These are phyloP conservation scores for Cymbopogon citratus DNA, from an alignment of 176 grass and related monocot genomes.

Conservation along the genomic window DNA sequence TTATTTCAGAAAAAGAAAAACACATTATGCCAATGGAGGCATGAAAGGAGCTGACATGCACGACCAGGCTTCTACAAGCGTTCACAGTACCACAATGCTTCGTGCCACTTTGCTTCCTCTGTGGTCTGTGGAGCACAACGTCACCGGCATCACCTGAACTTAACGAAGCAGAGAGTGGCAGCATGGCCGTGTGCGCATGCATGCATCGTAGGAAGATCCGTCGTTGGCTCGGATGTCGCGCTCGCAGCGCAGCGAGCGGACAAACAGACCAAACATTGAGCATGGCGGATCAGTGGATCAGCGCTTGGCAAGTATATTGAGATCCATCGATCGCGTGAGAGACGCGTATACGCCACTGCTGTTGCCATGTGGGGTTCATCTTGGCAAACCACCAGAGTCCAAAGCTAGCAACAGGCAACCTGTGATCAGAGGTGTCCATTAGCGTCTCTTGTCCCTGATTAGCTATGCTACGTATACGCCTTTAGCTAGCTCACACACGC, in stretches of 20 bases:
- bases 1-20: background rate
- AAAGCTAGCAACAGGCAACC: conserved; percentile 28
- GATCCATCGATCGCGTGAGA: background rate
- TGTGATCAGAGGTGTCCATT: conserved; percentile 45
- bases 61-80: background rate
- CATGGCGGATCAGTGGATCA: background rate
- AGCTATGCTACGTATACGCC: background rate
- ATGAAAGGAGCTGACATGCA: background rate
- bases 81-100: background rate
- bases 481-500: background rate
- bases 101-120: background rate
- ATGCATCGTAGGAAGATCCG: background rate
- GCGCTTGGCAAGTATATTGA: background rate
- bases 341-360: conserved; percentile 11
- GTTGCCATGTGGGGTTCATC: conserved; percentile 17
- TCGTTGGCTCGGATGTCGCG: conserved; percentile 21
- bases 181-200: background rate
- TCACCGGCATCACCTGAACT: background rate
- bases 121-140: background rate
- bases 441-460: conserved; percentile 30
- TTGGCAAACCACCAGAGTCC: conserved; percentile 26
- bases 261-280: background rate
- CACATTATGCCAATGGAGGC: background rate
- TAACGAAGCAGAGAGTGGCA: background rate
- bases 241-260: background rate